A percentile compares a stretch with the other conserved stretches of the same genome.
Conservation (phyloP, 176 grass and related monocot genomes). For the Avena atlantica region DNA sequence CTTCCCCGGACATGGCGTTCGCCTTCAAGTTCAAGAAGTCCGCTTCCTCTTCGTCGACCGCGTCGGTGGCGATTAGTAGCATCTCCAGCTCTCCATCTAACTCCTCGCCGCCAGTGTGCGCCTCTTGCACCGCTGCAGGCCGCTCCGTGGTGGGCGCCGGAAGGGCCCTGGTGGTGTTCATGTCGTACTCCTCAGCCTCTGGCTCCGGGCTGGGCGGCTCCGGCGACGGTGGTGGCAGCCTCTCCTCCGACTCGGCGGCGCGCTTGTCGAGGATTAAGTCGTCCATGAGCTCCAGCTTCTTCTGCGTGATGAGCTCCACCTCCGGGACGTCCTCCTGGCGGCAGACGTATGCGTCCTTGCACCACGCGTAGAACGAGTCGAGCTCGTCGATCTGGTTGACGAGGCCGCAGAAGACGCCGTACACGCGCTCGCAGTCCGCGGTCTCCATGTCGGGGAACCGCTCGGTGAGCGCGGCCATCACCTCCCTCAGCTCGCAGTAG, state of each 20-base stretch:
- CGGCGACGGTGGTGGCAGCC: constrained; percentile 25
- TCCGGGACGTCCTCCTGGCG: constrained; percentile 77
- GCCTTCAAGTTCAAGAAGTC: constrained; percentile 77
- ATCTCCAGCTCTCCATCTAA: background rate
- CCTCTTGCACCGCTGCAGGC: background rate
- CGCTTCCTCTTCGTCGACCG: constrained; percentile 24
- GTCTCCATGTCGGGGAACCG: constrained; percentile 68
- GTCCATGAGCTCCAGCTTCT: constrained; percentile 88
- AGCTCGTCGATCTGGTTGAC: constrained; percentile 79
- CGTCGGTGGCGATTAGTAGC: background rate
- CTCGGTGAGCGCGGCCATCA: constrained; percentile 66
- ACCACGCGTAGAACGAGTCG: constrained; percentile 69
- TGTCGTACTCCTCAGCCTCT: constrained; percentile 43
- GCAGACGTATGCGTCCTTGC: constrained; percentile 61
- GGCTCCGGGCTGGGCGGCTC: constrained; percentile 33
- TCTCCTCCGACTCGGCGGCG: constrained; percentile 33
- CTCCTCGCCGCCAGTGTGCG: background rate
- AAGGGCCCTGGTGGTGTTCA: constrained; percentile 59
- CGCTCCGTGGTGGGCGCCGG: constrained; percentile 45
- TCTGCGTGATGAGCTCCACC: constrained; percentile 69
- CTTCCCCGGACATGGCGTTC: constrained; percentile 51
- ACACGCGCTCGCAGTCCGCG: constrained; percentile 60
- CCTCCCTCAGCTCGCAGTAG: constrained; percentile 73
- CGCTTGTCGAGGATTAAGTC: constrained; percentile 79
- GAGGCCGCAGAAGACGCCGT: constrained; percentile 59